Evolutionary conservation across 2,329 filamentous ascomycete species (phyloP), one percentile per base, ranked within the genome.

Genomic region (Curvularia lunata): DNA sequence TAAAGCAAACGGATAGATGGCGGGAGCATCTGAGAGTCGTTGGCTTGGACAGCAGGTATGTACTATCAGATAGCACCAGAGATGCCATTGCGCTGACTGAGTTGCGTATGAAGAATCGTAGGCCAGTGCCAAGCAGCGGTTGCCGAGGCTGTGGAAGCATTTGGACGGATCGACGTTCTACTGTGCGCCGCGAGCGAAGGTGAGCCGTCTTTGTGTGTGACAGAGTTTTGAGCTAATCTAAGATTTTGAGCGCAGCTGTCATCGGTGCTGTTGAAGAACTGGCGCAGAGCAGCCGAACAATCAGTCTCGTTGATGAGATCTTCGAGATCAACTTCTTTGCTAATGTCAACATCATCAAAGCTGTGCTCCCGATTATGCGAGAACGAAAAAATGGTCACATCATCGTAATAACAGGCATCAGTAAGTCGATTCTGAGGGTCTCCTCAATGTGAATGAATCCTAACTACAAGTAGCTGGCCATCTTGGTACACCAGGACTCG

Each of bases 261-360:
- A 87, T 98, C 32, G 95, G 94, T 40, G 91, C 92, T 0, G 90
- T 98, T 7, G 95, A 98, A 78, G 95, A 99, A 77, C 82, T 97
- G 25, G 88, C 89, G 0, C 89, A 91, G 28, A 88, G 84, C 23
- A 83, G 84, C 4, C 85, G 87, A 42, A 92, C 91, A 1, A 85
- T 89, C 66, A 92, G 89, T 57, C 84, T 97, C 18, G 89, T 96
- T 34, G 87, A 91, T 60, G 91, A 96, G 71, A 94, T 97, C 75
- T 97, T 98, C 75, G 94, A 98, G 76, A 88, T 88, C 62, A 92
- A 96, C 69, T 98, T 96, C 82, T 98, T 98, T 77, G 92, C 91
- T 0, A 92, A 96, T 56, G 89, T 98, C 75, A 98, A 98, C 78
- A 91, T 96, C 74, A 96, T 98, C 80, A 96, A 95, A 76, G 91